Evolutionary conservation across 106 monocot genomes (phyloP).

Genomic region (Vanilla planifolia): DNA sequence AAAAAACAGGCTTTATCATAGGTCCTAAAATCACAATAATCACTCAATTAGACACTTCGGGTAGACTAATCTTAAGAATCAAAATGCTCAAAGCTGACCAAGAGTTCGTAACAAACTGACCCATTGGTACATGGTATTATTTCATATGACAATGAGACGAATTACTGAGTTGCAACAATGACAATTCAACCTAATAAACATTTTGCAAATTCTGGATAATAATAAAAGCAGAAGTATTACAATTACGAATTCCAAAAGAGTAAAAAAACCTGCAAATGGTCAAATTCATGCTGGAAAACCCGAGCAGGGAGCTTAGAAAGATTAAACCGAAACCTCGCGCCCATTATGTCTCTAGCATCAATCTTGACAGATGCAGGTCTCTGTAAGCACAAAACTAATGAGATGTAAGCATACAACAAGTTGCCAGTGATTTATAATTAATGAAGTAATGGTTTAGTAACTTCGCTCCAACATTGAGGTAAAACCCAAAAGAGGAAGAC

Average conservation of each 20-base stretch:
- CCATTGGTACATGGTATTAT: too few species aligned
- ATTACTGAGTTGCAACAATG: too few species aligned
- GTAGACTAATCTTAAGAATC: too few species aligned
- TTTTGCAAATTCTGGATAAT: too few species aligned
- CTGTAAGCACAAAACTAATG: constrained; percentile 30
- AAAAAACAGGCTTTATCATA: too few species aligned
- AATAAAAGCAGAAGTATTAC: neutral
- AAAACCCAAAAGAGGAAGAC: constrained; percentile 7
- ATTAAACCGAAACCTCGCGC: constrained; percentile 67
- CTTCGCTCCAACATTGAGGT: neutral
- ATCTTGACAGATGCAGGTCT: constrained; percentile 87
- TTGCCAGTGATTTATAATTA: neutral
- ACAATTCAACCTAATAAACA: too few species aligned
- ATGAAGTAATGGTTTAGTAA: neutral
- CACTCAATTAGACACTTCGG: too few species aligned
- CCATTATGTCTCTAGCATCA: constrained; percentile 80
- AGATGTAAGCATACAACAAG: neutral
- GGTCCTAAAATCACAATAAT: too few species aligned
- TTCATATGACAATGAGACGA: too few species aligned
- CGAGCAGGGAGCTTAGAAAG: constrained; percentile 78
- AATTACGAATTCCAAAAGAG: neutral
- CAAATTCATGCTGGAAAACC: constrained; percentile 97
- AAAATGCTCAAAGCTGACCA: too few species aligned
- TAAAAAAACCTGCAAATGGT: constrained; percentile 75
- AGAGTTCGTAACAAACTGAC: too few species aligned